Evolutionary conservation across 192 early-diverging fungal genomes (phyloP), one percentile per base, ranked within the genome.

Genomic region (Coemansia umbellata): DNA sequence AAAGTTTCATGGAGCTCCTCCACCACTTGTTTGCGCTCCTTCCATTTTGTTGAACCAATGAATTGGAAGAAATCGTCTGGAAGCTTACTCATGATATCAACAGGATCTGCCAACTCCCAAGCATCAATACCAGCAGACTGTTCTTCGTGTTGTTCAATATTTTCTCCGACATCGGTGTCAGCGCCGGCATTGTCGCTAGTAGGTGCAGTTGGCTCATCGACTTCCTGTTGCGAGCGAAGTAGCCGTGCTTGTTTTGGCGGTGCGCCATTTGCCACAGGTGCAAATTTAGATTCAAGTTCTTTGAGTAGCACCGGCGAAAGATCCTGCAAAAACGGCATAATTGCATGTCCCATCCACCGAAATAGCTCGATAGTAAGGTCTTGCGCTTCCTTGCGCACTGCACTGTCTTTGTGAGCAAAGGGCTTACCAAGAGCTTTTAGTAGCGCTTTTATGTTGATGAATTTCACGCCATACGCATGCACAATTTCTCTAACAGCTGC

Each of bases 281-380:
- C 82, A 67, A 97, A 99, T 35, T 81, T 85, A 31, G 92, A 83
- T 50, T 91, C 81, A 5, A 99, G 74, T 41, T 99, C 96, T 68
- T 96, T 96, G 13, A 87, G 63, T 63, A 97, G 91, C 3, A 99
- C 92, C 0, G 97, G 95, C 50, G 97, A 94, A 57, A 99, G 62
- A 7, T 96, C 90, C 23, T 79, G 78, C 31, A 99, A 63, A 43
- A 84, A 90, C 15, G 82, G 76, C 45, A 82, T 74, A 24, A 97
- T 81, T 1, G 92, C 93, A 31, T 81, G 78, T 17, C 92, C 88
- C 44, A 99, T 82, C 92, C 93, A 99, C 33, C 89, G 82, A 59
- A 93, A 97, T 47, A 99, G 62, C 75, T 97, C 95, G 32, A 94
- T 72, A 0, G 87, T 80, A 40, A 97, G 66, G 10, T 60, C 58